phyloP scores from a whole-genome alignment of 768 basidiomycete species.

The Mycena epipterygia region DNA sequence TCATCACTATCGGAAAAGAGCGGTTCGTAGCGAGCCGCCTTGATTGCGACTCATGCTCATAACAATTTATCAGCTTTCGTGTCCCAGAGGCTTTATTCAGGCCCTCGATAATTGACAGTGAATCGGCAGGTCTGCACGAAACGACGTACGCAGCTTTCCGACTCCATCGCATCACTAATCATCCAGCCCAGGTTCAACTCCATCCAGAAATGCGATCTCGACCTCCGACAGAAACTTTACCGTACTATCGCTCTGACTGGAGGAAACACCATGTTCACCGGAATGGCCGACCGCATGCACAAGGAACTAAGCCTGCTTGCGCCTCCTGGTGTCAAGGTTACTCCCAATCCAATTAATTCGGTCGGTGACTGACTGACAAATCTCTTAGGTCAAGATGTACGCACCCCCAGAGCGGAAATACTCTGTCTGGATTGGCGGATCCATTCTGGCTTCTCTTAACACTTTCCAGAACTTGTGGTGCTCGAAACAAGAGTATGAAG shows the following conservation, averaged over 20 bases:
- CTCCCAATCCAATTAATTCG: neutral
- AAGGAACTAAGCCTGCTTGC: constrained; percentile 75
- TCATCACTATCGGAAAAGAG: constrained; percentile 81
- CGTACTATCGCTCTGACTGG: constrained; percentile 3
- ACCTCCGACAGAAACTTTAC: neutral
- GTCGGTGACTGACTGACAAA: neutral
- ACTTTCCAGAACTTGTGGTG: constrained; percentile 15
- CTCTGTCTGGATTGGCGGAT: constrained; percentile 49
- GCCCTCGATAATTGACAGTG: constrained; percentile 72
- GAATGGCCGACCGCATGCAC: constrained; percentile 67
- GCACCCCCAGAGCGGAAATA: constrained; percentile 78
- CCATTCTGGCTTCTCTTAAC: constrained; percentile 7
- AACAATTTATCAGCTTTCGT: constrained; percentile 58
- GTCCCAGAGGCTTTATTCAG: constrained; percentile 81
- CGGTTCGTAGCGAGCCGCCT: constrained; percentile 46
- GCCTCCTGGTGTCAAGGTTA: constrained; percentile 44
- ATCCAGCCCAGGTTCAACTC: neutral
- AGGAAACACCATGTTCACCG: constrained; percentile 19
- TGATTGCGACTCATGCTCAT: neutral
- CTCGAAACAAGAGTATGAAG: constrained; percentile 18
- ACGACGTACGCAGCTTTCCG: neutral
- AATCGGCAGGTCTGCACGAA: constrained; percentile 51
- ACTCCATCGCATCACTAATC: neutral
- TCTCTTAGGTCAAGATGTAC: constrained; percentile 52
- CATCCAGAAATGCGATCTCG: constrained; percentile 7